Evolutionary conservation across 177 flowering plant genomes (phyloP), one percentile per base, ranked within the genome.

Genomic region (Vitis hybrid): DNA sequence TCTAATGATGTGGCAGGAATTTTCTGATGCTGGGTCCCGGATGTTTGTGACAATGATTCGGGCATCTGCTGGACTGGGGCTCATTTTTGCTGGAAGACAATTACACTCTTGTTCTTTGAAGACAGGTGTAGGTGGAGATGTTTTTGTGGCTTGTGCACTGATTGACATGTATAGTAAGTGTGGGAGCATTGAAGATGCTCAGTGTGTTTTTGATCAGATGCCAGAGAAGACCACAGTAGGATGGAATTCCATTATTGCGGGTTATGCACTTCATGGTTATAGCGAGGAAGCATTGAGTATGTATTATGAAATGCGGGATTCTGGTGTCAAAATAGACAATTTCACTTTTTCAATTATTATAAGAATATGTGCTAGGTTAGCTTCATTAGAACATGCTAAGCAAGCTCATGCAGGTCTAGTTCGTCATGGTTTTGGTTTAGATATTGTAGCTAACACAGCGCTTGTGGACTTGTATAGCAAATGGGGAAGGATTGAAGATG

Each of bases 101-200:
- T 71, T 92, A 72, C 98, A 92, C 78, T 76, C 89, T 3, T 84
- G 84, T 70, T 81, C 79, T 44, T 2, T 89, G 81, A 94, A 90
- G 83, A 79, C 83, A 88, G 83, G 82, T 9, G 15, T 84, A 12
- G 73, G 73, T 22, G 64, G 55, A 60, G 82, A 89, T 77, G 74
- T 78, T 53, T 93, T 87, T 74, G 81, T 91, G 55, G 74, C 87
- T 1, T 91, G 95, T 77, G 86, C 89, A 1, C 62, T 90, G 77
- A 91, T 93, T 57, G 92, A 91, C 57, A 91, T 91, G 98, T 93
- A 90, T 67, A 78, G 94, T 72, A 90, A 91, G 79, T 89, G 94
- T 73, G 92, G 97, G 49, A 80, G 74, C 78, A 80, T 93, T 70
- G 84, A 82, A 59, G 92, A 87, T 80, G 97, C 97, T 59, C 86